Base-by-base conservation (phyloP, 1,284 basidiomycete species). In the Chalciporus sp. region DNA sequence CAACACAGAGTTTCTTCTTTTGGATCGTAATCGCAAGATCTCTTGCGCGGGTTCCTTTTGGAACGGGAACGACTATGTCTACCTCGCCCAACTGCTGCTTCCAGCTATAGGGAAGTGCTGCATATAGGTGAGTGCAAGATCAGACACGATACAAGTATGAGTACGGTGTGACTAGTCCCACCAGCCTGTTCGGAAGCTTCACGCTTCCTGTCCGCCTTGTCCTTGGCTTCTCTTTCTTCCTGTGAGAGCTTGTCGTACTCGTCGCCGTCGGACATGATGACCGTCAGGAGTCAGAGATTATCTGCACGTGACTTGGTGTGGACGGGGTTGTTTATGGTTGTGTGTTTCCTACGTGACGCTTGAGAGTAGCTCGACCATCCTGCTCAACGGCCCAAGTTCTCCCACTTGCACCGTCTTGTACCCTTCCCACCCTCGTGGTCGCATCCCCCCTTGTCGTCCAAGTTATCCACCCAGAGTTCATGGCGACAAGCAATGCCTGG, bases 31-130 rank as follows among this genome's bases (percentile, higher is more conserved):
- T 81, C 26, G 68, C 70, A 41, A 99, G 81, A 58, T 98, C 88
- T 61, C 78, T 88, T 14, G 79, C 90, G 44, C 92, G 83, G 1
- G 94, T 96, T 23, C 95, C 96, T 54, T 86, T 81, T 7, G 94
- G 92, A 2, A 99, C 86, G 7, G 90, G 88, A 2, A 98, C 78
- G 7, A 81, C 78, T 53, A 99, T 75, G 52, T 95, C 91, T 31
- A 98, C 83, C 51, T 96, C 93, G 23, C 85, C 85, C 7, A 99
- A 80, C 62, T 94, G 87, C 70, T 99, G 97, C 44, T 76, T 85
- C 97, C 97, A 99, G 48, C 74, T 79, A 74, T 98, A 99, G 1
- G 97, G 97, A 54, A 99, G 78, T 14, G 85, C 92, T 94, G 66
- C 49, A 61, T 49, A 23, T 42, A 46, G 52, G 56, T 54, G 49